phyloP scores from a whole-genome alignment of 2,329 filamentous ascomycete species.

The Helicocarpus griseus region DNA sequence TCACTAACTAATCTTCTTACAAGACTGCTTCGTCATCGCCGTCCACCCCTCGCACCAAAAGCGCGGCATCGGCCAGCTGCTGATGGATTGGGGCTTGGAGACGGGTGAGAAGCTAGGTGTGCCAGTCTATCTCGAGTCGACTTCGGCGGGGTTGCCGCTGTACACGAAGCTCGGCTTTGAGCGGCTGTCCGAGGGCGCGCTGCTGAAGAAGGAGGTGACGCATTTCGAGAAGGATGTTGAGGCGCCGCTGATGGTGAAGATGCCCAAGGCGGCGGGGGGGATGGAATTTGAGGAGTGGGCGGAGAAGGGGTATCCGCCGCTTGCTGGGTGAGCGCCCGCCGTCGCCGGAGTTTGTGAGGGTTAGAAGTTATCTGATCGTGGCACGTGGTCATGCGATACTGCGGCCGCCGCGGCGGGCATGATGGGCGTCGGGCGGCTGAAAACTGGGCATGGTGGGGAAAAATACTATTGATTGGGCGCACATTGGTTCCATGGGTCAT shows the following conservation, averaged over 20 bases:
- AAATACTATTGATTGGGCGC: too few relatives aligned
- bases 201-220: constrained; percentile 30
- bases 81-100: constrained; percentile 31
- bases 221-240: constrained; percentile 28
- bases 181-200: constrained; percentile 29
- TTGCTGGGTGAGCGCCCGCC: background rate
- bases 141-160: constrained; percentile 24
- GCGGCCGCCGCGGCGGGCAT: background rate
- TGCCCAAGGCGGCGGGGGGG: constrained; percentile 26
- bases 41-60: constrained; percentile 35
- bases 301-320: constrained; percentile 5
- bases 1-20: background rate
- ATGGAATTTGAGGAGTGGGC: constrained; percentile 29
- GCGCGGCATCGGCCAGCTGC: constrained; percentile 31
- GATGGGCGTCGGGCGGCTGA: too few relatives aligned
- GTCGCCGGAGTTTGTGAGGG: too few relatives aligned
- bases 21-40: constrained; percentile 30
- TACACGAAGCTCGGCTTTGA: constrained; percentile 34
- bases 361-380: background rate
- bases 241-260: constrained; percentile 35
- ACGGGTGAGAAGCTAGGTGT: constrained; percentile 26
- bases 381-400: background rate
- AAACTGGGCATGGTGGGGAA: too few relatives aligned
- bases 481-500: too few relatives aligned
- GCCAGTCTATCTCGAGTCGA: constrained; percentile 31